Evolutionary conservation across 805 yeast genomes (phyloP), one percentile per base, ranked within the genome.

Genomic region (Ogataea trehaloabstinens): DNA sequence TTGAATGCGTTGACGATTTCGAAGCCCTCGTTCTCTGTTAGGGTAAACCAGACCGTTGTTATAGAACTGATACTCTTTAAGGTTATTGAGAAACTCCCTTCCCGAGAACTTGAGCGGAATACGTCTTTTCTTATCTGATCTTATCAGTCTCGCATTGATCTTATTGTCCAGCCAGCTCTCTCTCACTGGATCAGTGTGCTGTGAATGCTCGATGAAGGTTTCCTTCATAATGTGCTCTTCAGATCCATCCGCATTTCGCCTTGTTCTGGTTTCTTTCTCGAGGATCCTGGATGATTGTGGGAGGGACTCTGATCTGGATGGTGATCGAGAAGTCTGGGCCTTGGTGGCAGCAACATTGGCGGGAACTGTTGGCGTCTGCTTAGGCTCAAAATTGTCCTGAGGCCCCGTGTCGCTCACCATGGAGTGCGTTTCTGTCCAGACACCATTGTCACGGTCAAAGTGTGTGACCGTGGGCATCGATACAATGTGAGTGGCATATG

Each of bases 381-480:
- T 7, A 8, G 30, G 17, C 17, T 6, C 13, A 16, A 19, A 32
- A 10, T 27, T 12, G 18, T 30, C 11, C 18, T 13, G 15, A 8
- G 16, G 15, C 11, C 22, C 10, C 17, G 28, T 8, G n/a, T n/a
- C n/a, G n/a, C n/a, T n/a, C n/a, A n/a, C n/a, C 7, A 19, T 6
- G 18, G 24, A 16, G 19, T 22, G 17, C 17, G 33, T 18, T 24
- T 44, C 51, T 13, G 41, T 35, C 56, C 56, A 52, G 22, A 42
- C 31, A 18, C 53, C 53, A 17, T 44, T 42, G 15, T 45, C 40
- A 16, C 56, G 42, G 27, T 43, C 48, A 27, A 52, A 33, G n/a
- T 40, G 42, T 19, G 52, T 48, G 37, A 45, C 54, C 39, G 51
- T 47, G 12, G 56, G 56, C 56, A 51, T 51, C n/a, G 52, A 45